A percentile compares a stretch with the other conserved stretches of the same genome.
phyloP scores from a whole-genome alignment of 2,329 filamentous ascomycete species.

The Venturia asperata region DNA sequence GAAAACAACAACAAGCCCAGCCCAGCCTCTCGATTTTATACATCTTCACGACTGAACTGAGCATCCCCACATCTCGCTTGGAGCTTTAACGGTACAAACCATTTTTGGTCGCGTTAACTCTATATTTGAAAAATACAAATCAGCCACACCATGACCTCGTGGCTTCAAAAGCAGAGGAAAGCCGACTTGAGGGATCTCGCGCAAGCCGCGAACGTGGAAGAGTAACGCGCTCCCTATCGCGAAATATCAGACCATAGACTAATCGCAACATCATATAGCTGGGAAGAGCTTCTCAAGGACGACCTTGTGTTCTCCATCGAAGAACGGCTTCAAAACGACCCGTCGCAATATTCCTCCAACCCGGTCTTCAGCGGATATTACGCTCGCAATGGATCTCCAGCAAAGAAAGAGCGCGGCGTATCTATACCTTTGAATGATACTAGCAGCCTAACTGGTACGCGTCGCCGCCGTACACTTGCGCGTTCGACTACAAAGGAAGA shows the following conservation, averaged over 20 bases:
- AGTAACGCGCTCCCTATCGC: slow-evolving; percentile 13
- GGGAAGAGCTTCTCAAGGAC: slow-evolving; percentile 64
- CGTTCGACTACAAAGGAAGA: slow-evolving; percentile 23
- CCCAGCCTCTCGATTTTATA: neutral
- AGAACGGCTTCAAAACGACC: slow-evolving; percentile 63
- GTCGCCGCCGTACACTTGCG: slow-evolving; percentile 17
- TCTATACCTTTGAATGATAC: slow-evolving; percentile 27
- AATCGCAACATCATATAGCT: slow-evolving; percentile 41
- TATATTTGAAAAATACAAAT: neutral
- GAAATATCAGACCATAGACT: slow-evolving; percentile 22
- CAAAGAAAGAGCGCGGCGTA: slow-evolving; percentile 42
- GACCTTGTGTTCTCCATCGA: slow-evolving; percentile 74
- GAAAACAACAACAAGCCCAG: slow-evolving; percentile 4
- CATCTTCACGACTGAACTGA: neutral
- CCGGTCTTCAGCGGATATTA: slow-evolving; percentile 68
- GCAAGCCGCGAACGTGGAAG: slow-evolving; percentile 56
- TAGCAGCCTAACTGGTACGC: slow-evolving; percentile 15
- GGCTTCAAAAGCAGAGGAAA: slow-evolving; percentile 78
- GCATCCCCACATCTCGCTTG: neutral
- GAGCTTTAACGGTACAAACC: neutral
- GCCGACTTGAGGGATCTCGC: slow-evolving; percentile 69
- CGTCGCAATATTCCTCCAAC: slow-evolving; percentile 56
- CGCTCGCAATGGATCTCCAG: slow-evolving; percentile 54
- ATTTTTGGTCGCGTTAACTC: neutral
- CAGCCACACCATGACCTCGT: slow-evolving; percentile 54